Base-by-base conservation (phyloP, 2,329 filamentous ascomycete genomes). In the Aspergillus vadensis region DNA sequence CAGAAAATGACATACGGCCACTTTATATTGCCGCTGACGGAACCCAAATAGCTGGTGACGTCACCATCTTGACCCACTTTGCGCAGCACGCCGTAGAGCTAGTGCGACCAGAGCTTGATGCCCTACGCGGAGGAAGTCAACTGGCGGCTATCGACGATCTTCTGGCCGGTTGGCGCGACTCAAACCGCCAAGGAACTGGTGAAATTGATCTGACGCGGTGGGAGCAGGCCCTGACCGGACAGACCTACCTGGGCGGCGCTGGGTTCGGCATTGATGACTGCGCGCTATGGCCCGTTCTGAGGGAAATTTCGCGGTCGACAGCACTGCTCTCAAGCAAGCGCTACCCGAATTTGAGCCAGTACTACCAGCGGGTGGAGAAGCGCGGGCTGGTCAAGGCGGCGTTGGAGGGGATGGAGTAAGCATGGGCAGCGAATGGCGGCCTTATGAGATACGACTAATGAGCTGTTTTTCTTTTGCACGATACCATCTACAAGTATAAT, bases 221-320 rank as follows among this genome's bases (percentile, higher is more conserved):
- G 74, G 77, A 79, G 55, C 57, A 64, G 15, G 60, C 63, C 17
- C 55, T 78, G 2, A 63, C 67, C 17, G 72, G 69, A 12, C 65
- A 69, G 39, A 59, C 72, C 41, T 80, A 76, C 57, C 69, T 80
- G 15, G 69, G 71, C 14, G 77, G 77, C 2, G 58, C 67, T 3
- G 54, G 65, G 0, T 74, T 80, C 54, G 70, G 71, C 2, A 72
- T 80, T 32, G 79, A 79, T 51, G 79, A 81, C 61, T 80, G 78
- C 58, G 71, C 75, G 1, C 69, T 81, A 39, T 81, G 79, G 79
- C 76, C 79, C 1, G 69, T 81, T 2, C 58, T 81, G 7, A 65
- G 74, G 50, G 72, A 77, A 27, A 76, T 80, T 17, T 67, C 74
- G 27, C 65, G 67, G n/a, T 62, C 58, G 19, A 72, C 58, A 38